Evolutionary conservation across 2,329 filamentous ascomycete genomes (phyloP).

Genomic region (Didymella keratinophila): DNA sequence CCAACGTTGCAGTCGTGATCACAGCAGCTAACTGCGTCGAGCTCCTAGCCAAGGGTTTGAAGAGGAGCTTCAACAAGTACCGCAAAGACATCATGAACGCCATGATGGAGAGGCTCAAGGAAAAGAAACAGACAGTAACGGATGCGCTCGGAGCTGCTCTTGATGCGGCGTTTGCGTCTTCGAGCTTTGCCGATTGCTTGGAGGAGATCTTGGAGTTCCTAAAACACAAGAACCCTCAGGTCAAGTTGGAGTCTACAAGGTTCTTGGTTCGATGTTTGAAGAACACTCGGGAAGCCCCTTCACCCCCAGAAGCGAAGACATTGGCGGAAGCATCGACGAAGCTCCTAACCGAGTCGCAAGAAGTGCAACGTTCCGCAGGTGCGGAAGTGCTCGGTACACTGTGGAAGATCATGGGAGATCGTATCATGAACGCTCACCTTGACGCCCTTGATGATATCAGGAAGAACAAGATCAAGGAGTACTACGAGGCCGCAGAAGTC

Average conservation of each 20-base stretch:
- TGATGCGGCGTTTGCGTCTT: constrained; percentile 72
- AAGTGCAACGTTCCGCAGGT: constrained; percentile 84
- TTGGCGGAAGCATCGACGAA: constrained; percentile 93
- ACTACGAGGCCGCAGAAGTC: constrained; percentile 79
- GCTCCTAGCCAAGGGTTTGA: constrained; percentile 83
- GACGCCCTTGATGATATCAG: constrained; percentile 94
- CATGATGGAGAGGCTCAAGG: constrained; percentile 94
- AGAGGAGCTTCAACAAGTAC: constrained; percentile 80
- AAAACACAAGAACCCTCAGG: constrained; percentile 94
- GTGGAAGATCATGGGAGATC: constrained; percentile 98
- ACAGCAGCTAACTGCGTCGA: constrained; percentile 94
- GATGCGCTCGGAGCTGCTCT: constrained; percentile 88
- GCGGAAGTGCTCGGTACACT: constrained; percentile 91
- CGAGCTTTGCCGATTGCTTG: constrained; percentile 82
- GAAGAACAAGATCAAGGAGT: constrained; percentile 96
- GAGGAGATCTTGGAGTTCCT: constrained; percentile 88
- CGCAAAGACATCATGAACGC: constrained; percentile 81
- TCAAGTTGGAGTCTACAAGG: constrained; percentile 93
- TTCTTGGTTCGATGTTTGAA: constrained; percentile 90
- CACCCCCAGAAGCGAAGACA: constrained; percentile 80
- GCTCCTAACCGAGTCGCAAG: constrained; percentile 86
- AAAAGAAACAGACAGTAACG: constrained; percentile 90
- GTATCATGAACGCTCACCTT: constrained; percentile 90
- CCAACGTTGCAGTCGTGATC: constrained; percentile 93
- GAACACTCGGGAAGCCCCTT: constrained; percentile 82